Percentiles rank a stretch among this genome's conserved stretches.
Evolutionary conservation across 345 rosid species (phyloP).

Genomic region (Eucalyptus victrix): DNA sequence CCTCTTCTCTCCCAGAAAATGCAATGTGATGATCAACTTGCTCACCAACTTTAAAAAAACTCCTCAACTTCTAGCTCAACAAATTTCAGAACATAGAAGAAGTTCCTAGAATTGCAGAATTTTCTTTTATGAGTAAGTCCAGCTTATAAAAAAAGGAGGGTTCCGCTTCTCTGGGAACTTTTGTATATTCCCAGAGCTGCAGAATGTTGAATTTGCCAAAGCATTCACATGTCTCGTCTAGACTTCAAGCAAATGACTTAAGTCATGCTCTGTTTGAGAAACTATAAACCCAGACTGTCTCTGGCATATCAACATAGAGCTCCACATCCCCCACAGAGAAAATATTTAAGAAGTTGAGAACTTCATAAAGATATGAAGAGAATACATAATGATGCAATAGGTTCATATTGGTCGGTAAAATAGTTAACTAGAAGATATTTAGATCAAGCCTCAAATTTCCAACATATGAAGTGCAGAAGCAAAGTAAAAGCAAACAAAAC

Average conservation of each 20-base stretch:
- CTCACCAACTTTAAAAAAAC: not conserved
- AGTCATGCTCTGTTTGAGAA: not conserved
- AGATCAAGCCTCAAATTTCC: not conserved
- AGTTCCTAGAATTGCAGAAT: not conserved
- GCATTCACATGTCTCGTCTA: not conserved
- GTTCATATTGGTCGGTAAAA: not conserved
- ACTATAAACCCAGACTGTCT: not conserved
- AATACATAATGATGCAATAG: not conserved
- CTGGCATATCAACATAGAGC: not conserved
- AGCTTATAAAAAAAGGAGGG: not conserved
- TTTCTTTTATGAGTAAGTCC: not conserved
- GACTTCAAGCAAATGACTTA: not conserved
- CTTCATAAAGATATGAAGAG: not conserved
- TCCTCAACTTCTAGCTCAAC: not conserved
- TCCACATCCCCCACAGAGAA: not conserved
- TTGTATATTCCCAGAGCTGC: not conserved
- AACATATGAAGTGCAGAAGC: not conserved
- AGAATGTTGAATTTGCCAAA: not conserved
- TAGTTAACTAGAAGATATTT: not conserved
- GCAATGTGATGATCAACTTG: not conserved
- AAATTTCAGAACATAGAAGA: not conserved
- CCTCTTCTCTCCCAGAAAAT: not conserved
- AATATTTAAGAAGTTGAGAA: not conserved
- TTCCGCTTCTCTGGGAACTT: not conserved
- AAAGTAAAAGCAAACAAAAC: not conserved